Conservation (phyloP, 768 basidiomycete species). For the Panaeolus cyanescens region DNA sequence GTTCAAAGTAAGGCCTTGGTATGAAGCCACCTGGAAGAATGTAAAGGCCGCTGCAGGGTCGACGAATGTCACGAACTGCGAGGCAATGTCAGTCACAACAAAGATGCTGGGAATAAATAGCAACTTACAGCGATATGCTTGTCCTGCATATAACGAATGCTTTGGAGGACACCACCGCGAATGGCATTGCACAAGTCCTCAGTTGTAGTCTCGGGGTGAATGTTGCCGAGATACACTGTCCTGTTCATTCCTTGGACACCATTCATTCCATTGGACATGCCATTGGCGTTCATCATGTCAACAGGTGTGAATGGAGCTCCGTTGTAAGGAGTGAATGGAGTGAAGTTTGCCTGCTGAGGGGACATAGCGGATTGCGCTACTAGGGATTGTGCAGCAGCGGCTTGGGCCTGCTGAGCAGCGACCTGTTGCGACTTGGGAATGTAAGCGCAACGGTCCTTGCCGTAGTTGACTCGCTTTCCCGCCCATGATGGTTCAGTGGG, state of each 20-base stretch:
- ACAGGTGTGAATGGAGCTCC: constrained; percentile 49
- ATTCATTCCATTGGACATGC: constrained; percentile 31
- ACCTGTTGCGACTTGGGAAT: constrained; percentile 95
- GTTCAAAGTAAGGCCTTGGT: constrained; percentile 88
- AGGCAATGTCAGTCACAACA: constrained; percentile 7
- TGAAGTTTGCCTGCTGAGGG: constrained; percentile 35
- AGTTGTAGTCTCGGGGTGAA: constrained; percentile 92
- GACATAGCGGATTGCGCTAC: constrained; percentile 57
- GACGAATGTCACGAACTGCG: constrained; percentile 93
- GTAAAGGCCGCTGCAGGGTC: constrained; percentile 91
- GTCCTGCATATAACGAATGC: constrained; percentile 93
- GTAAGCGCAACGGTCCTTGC: constrained; percentile 98
- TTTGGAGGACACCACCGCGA: constrained; percentile 95
- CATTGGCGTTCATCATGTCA: constrained; percentile 37
- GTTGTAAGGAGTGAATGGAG: constrained; percentile 52
- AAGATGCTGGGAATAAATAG: constrained; percentile 1
- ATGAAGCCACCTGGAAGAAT: constrained; percentile 91
- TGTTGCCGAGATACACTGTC: constrained; percentile 94
- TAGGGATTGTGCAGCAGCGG: constrained; percentile 76
- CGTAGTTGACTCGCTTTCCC: constrained; percentile 96
- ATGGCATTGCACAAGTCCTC: constrained; percentile 97
- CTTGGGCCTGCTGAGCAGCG: constrained; percentile 83
- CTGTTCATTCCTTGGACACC: constrained; percentile 71
- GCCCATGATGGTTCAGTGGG: constrained; percentile 93
- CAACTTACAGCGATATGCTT: constrained; percentile 91